Conservation (phyloP, 176 grass and related monocot species). For the Carex parvula region DNA sequence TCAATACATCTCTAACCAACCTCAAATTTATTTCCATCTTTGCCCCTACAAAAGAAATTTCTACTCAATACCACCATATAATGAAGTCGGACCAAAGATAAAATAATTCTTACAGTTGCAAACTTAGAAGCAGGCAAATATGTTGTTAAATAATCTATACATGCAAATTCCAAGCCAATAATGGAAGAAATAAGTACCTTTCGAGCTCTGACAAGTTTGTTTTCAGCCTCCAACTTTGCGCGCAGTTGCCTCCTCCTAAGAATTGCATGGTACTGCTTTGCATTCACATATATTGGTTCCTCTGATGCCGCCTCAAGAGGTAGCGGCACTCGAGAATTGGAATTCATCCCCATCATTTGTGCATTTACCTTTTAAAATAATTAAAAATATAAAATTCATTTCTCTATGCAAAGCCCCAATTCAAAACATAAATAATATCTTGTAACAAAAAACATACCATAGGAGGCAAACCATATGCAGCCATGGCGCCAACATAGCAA, state of each 20-base stretch:
- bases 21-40: not conserved
- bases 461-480: constrained; percentile 50
- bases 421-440: constrained; percentile 6
- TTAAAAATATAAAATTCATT: not conserved
- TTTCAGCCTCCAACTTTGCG: constrained; percentile 89
- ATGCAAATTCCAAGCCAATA: not conserved
- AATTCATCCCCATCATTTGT: constrained; percentile 52
- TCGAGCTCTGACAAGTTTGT: constrained; percentile 77
- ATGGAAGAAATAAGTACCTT: constrained; percentile 46
- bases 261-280: constrained; percentile 89
- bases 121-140: not conserved
- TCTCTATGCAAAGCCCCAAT: constrained; percentile 3
- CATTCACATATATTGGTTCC: constrained; percentile 93
- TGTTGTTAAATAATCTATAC: not conserved
- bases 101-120: not conserved
- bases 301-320: constrained; percentile 75
- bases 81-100: not conserved
- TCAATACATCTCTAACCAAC: not conserved
- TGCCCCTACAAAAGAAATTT: not conserved
- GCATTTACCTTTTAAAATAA: constrained; percentile 55
- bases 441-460: constrained; percentile 40
- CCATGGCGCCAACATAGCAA: constrained; percentile 48
- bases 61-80: not conserved
- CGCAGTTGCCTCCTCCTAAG: constrained; percentile 85
- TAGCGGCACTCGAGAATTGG: constrained; percentile 60